phyloP scores from a whole-genome alignment of 345 rosid species.

The Murraya koenigii region DNA sequence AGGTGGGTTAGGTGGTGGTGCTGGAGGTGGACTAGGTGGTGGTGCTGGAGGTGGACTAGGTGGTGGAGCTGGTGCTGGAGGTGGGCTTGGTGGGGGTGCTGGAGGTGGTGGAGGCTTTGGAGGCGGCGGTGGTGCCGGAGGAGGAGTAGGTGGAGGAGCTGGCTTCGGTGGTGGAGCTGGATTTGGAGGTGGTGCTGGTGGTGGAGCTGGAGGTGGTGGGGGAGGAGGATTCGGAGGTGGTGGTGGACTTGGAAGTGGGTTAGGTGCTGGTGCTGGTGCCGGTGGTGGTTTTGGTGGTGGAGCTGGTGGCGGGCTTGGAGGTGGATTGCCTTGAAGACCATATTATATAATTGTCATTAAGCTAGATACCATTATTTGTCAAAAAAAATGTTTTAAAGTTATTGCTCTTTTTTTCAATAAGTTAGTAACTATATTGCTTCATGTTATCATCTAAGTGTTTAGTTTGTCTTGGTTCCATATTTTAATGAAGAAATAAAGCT shows the following conservation, averaged over 20 bases:
- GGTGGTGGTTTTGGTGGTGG: constrained; percentile 22
- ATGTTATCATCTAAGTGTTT: background rate
- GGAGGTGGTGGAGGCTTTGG: constrained; percentile 35
- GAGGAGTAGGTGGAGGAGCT: too few relatives aligned
- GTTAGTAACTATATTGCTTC: background rate
- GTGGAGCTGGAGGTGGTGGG: constrained; percentile 18
- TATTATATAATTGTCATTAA: background rate
- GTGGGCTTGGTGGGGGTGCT: constrained; percentile 25
- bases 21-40: constrained; percentile 27
- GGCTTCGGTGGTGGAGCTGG: constrained; percentile 31
- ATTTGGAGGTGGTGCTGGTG: constrained; percentile 19
- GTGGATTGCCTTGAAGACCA: constrained; percentile 28
- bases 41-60: constrained; percentile 15
- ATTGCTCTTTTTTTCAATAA: background rate
- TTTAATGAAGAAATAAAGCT: background rate
- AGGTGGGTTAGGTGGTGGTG: constrained; percentile 35
- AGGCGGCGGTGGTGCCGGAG: constrained; percentile 7
- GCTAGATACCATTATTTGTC: too few relatives aligned
- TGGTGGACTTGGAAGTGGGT: constrained; percentile 34
- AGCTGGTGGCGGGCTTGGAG: constrained; percentile 32
- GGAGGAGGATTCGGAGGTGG: constrained; percentile 20
- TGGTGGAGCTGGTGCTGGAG: constrained; percentile 20
- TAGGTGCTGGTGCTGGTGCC: constrained; percentile 26
- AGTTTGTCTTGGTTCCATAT: background rate
- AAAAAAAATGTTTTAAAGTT: background rate